phyloP scores from a whole-genome alignment of 148 eudicot species.

The Arbutus unedo region DNA sequence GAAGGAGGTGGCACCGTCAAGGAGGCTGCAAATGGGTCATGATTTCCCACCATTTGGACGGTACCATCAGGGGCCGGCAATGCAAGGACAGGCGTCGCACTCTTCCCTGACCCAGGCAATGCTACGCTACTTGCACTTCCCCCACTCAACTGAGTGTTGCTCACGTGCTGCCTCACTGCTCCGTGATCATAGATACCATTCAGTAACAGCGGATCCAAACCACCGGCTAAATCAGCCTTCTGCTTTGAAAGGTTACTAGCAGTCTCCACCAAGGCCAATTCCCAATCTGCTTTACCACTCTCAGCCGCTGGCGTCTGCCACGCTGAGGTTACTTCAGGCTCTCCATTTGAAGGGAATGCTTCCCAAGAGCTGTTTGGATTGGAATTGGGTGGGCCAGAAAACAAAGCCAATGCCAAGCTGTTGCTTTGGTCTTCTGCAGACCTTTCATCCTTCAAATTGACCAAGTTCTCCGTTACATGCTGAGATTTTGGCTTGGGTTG shows the following conservation, averaged over 20 bases:
- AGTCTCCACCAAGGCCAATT: constrained; percentile 70
- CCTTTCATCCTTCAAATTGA: constrained; percentile 57
- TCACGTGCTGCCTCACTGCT: constrained; percentile 58
- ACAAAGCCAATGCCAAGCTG: constrained; percentile 67
- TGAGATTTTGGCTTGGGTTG: constrained; percentile 42
- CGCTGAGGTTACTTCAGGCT: constrained; percentile 62
- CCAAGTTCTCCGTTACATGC: constrained; percentile 42
- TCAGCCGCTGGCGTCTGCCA: constrained; percentile 84
- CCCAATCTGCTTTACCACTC: constrained; percentile 82
- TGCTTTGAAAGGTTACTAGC: constrained; percentile 63
- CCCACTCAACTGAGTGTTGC: constrained; percentile 45
- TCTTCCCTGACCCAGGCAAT: constrained; percentile 48
- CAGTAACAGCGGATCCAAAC: constrained; percentile 55
- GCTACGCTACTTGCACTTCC: constrained; percentile 90
- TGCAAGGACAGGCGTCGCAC: constrained; percentile 54
- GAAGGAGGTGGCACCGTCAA: constrained; percentile 69
- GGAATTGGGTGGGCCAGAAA: constrained; percentile 47
- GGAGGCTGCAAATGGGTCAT: constrained; percentile 79
- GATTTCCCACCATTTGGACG: constrained; percentile 43
- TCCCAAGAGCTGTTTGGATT: constrained; percentile 60
- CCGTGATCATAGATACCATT: constrained; percentile 79
- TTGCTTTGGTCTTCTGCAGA: constrained; percentile 69
- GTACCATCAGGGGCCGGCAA: constrained; percentile 79
- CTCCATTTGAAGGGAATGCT: constrained; percentile 48
- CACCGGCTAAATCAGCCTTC: constrained; percentile 59